Evolutionary conservation across 495 filamentous ascomycete genomes (phyloP), one percentile per base, ranked within the genome.

Genomic region (Aspergillus cristatus): DNA sequence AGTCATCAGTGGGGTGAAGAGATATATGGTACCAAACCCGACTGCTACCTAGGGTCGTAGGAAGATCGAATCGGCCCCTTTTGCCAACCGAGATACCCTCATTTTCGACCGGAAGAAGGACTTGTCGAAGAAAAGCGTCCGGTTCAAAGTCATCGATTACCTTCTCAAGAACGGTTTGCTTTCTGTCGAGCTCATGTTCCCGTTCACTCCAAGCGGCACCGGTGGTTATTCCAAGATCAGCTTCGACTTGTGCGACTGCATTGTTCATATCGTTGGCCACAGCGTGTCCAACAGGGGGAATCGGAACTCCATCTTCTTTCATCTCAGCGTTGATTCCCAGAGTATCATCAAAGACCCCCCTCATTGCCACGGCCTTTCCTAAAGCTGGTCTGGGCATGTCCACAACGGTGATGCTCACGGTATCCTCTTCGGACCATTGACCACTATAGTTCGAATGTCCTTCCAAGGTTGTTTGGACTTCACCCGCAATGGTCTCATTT

Each of bases 281-380:
- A 1, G 91, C 93, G 37, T 78, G 79, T 6, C 82, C 83, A 3
- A 76, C 75, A 0, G 78, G 32, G 1, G 66, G 66, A 13, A 90
- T 70, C 18, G 81, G 68, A 16, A 98, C 75, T 12, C 93, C 93
- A 48, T 98, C 91, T 41, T 87, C 78, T 54, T 86, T 91, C 90
- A 98, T 97, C 58, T 98, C 91, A 1, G 79, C 75, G 46, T 97
- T 95, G 60, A 98, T 94, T 34, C 91, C 91, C n/a, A 81, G 62
- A 18, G 60, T 74, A 46, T 96, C 91, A 48, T 98, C 89, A 51
- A 98, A 97, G 22, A 97, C 77, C 3, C 84, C 84, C 34, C 86
- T 79, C 63, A 97, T 77, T 4, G 84, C 77, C 8, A 89, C 60
- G 2, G 93, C 91, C 54, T 87, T 94, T 33, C 86, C 84, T 8